These are phyloP conservation scores for Sphaerulina musiva DNA, from an alignment of 2,329 filamentous ascomycete species.

Conservation along the genomic window DNA sequence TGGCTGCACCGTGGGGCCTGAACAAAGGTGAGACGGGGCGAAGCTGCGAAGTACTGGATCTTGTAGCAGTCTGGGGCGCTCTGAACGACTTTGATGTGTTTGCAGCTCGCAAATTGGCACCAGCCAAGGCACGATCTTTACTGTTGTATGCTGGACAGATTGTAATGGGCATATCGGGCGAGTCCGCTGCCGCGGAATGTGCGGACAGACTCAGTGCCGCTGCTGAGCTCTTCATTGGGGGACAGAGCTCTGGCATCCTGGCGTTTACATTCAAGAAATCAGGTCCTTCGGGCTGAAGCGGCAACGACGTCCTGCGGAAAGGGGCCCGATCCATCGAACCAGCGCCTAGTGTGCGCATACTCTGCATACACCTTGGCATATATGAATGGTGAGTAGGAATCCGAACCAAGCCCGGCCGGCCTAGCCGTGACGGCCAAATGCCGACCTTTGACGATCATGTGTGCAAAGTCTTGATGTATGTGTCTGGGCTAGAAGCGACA, in stretches of 20 bases:
- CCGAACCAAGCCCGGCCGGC: too few relatives aligned
- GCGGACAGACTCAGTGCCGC: constrained; percentile 11
- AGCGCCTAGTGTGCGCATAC: too few relatives aligned
- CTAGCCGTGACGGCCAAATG: too few relatives aligned
- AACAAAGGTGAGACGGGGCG: constrained; percentile 13
- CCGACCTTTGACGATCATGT: too few relatives aligned
- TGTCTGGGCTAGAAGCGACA: too few relatives aligned
- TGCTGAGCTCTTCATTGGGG: constrained; percentile 15
- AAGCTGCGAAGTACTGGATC: constrained; percentile 13
- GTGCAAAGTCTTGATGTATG: too few relatives aligned
- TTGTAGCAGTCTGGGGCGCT: constrained; percentile 17
- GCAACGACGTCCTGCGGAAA: not conserved
- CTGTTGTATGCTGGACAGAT: constrained; percentile 6
- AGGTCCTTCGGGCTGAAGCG: not conserved
- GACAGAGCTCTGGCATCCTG: constrained; percentile 11
- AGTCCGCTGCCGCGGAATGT: constrained; percentile 5
- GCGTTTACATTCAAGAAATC: constrained; percentile 15
- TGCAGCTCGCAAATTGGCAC: constrained; percentile 9
- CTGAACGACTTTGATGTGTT: constrained; percentile 18
- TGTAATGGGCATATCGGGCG: constrained; percentile 11
- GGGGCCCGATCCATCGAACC: too few relatives aligned
- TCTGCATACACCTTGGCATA: too few relatives aligned
- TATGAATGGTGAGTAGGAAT: too few relatives aligned
- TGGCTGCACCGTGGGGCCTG: constrained; percentile 13
- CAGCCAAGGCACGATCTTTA: constrained; percentile 9